Evolutionary conservation across 495 filamentous ascomycete genomes (phyloP), one percentile per base, ranked within the genome.

Genomic region (Trichoderma virens): DNA sequence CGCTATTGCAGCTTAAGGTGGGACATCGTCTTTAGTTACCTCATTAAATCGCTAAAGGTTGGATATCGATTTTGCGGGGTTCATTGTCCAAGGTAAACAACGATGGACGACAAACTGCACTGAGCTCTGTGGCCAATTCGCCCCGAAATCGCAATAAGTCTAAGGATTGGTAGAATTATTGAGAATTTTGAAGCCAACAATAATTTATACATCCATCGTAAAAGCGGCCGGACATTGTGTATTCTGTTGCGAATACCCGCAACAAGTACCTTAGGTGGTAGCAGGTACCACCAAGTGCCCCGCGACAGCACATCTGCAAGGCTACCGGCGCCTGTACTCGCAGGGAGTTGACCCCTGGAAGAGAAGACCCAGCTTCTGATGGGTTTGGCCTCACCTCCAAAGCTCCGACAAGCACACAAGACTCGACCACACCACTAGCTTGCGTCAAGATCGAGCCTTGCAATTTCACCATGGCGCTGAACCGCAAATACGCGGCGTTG

Each of bases 401-500:
- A 51, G n/a, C 45, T 25, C 20, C n/a, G 16, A 47, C 43, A 51
- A 51, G n/a, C 45, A 25, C 16, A 20, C 45, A 25, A 51, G 20
- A n/a, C 45, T 51, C 9, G 45, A 5, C n/a, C n/a, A 20, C 45
- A 7, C 45, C 16, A n/a, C 20, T 25, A n/a, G 56, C 27, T 60
- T 60, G 56, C 27, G 11, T 14, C 27, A 14, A 35, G 16, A 25
- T 59, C 51, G 51, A 31, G 51, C 28, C 16, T 8, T 31, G n/a
- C n/a, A 5, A 35, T 8, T 9, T 62, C 23, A 41, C 60, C 38
- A 61, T 65, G 54, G 54, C 41, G 28, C 64, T 30, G 25, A 45
- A 45, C 28, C 20, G 54, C 38, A 96, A 96, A 79, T 96, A 96
- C 73, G 90, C 90, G 62, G 88, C 84, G 64, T 81, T 96, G 64